A percentile compares a stretch with the other conserved stretches of the same genome.
Conservation (phyloP, 1,284 basidiomycete species). For the Tremellales sp. region DNA sequence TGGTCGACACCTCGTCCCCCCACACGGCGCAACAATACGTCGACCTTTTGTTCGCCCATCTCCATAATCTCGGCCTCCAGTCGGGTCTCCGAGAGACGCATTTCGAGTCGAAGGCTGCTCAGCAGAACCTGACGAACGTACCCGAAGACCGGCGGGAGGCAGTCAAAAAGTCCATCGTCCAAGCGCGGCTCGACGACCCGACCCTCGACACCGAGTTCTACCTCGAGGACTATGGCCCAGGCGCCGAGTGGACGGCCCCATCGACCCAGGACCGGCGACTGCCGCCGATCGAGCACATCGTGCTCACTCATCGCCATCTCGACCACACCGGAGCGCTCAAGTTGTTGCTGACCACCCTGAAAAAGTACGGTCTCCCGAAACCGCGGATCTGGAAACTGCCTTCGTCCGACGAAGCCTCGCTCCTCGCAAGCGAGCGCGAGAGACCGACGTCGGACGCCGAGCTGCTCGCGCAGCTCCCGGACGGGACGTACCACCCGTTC, state of each 20-base stretch:
- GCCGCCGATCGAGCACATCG: constrained; percentile 65
- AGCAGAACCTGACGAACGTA: constrained; percentile 15
- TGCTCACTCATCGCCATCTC: constrained; percentile 84
- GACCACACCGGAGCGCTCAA: constrained; percentile 81
- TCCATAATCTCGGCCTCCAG: constrained; percentile 44
- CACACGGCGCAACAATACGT: constrained; percentile 56
- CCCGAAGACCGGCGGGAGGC: constrained; percentile 19
- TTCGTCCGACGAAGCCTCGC: constrained; percentile 36
- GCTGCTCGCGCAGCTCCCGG: constrained; percentile 25
- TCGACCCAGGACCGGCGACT: constrained; percentile 16
- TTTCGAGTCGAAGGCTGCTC: constrained; percentile 24
- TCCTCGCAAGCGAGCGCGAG: constrained; percentile 25
- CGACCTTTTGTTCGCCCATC: constrained; percentile 31
- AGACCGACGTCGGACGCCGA: constrained; percentile 31
- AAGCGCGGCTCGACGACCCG: constrained; percentile 19
- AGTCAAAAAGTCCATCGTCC: constrained; percentile 9
- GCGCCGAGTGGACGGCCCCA: constrained; percentile 16
- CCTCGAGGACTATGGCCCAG: constrained; percentile 30
- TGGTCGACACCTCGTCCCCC: constrained; percentile 80
- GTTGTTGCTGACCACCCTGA: constrained; percentile 65
- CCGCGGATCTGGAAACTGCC: constrained; percentile 51
- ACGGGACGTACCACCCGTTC: constrained; percentile 29
- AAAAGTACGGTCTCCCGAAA: constrained; percentile 44
- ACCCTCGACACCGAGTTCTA: constrained; percentile 10
- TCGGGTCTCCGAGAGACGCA: constrained; percentile 33